These are phyloP conservation scores for Rhizopogon rudus DNA, from an alignment of 768 basidiomycete genomes.

Conservation along the genomic window DNA sequence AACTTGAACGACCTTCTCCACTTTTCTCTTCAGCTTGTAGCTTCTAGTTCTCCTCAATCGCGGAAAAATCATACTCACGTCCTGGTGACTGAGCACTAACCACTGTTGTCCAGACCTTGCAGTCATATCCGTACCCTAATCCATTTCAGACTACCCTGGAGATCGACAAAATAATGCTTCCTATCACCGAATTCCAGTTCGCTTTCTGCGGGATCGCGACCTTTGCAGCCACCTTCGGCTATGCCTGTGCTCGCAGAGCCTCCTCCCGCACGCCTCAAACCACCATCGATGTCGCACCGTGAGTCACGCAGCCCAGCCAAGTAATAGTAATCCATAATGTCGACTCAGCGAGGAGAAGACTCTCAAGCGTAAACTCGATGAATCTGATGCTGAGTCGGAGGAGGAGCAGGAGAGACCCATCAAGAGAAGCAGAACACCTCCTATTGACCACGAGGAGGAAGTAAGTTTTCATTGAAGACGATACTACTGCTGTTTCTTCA, in stretches of 20 bases:
- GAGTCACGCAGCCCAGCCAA: conserved; percentile 27
- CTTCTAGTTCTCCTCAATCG: neutral
- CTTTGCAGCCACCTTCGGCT: conserved; percentile 55
- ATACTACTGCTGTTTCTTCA: conserved; percentile 1
- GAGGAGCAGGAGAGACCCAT: conserved; percentile 23
- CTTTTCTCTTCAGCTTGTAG: conserved; percentile 13
- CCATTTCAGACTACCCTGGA: neutral
- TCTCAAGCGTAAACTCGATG: conserved; percentile 27
- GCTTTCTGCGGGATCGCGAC: conserved; percentile 55
- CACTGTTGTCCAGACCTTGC: neutral
- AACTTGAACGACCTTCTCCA: conserved; percentile 3
- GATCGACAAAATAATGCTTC: conserved; percentile 33
- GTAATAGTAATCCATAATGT: conserved; percentile 20
- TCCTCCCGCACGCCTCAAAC: conserved; percentile 12
- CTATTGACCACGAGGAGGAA: conserved; percentile 27
- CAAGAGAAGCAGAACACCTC: conserved; percentile 40
- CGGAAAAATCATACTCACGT: neutral
- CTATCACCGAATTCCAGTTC: conserved; percentile 48
- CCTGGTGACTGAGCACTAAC: conserved; percentile 1
- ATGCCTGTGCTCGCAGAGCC: conserved; percentile 45
- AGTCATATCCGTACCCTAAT: neutral
- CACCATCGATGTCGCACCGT: conserved; percentile 19
- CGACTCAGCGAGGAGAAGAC: conserved; percentile 23
- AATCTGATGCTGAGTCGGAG: conserved; percentile 22
- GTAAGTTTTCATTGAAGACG: conserved; percentile 13